phyloP scores from a whole-genome alignment of 2,329 filamentous ascomycete genomes.

The Penicillium sp. region DNA sequence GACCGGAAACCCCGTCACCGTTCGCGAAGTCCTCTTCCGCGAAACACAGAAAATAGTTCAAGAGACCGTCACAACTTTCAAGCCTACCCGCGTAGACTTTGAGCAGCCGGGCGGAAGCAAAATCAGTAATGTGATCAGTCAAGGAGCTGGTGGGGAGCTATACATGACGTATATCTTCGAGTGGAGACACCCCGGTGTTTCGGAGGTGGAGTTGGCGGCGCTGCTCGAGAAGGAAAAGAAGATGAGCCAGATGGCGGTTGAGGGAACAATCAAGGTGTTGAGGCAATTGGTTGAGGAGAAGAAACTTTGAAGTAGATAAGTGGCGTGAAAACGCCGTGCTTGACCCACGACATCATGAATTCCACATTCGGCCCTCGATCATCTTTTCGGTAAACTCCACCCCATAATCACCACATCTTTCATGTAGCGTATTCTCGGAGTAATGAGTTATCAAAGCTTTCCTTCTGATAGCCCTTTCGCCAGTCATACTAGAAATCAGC shows the following conservation, averaged over 20 bases:
- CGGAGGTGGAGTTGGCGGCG: constrained; percentile 15
- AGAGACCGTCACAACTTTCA: constrained; percentile 29
- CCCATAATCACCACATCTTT: constrained; percentile 6
- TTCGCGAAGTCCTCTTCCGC: constrained; percentile 33
- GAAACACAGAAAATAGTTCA: constrained; percentile 25
- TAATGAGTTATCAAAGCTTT: constrained; percentile 4
- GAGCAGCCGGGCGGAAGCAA: constrained; percentile 28
- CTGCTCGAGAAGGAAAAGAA: constrained; percentile 21
- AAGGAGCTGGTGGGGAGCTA: constrained; percentile 35
- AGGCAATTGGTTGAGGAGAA: constrained; percentile 18
- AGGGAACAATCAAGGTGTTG: constrained; percentile 24
- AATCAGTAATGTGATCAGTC: constrained; percentile 31
- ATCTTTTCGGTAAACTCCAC: not conserved
- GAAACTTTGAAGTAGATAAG: constrained; percentile 14
- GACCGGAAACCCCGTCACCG: constrained; percentile 26
- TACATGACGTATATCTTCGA: constrained; percentile 46
- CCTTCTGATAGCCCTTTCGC: not conserved
- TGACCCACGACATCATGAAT: not conserved
- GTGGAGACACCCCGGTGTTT: constrained; percentile 36
- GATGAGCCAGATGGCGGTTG: constrained; percentile 23
- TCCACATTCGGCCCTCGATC: not conserved
- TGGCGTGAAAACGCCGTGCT: not conserved
- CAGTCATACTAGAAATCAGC: constrained; percentile 6
- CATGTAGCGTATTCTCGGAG: not conserved
- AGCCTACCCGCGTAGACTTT: constrained; percentile 31